Percentiles rank a stretch among this genome's conserved stretches.
phyloP scores from a whole-genome alignment of 2,329 filamentous ascomycete species.

The Neonectria coccinea region DNA sequence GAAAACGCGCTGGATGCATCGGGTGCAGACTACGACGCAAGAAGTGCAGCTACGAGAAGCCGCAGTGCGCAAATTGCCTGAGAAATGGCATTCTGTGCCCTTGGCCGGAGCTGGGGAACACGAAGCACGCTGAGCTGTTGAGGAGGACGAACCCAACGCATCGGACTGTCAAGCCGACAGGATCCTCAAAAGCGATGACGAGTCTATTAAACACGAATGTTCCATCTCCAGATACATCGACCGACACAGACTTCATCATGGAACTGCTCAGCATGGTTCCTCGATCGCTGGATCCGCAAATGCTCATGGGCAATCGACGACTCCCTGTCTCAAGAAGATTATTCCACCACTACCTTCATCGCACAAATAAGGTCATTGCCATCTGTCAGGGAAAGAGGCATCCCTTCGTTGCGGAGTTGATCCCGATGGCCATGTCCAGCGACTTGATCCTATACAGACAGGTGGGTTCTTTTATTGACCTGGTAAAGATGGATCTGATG shows the following conservation, averaged over 20 bases:
- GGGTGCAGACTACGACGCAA: conserved; percentile 16
- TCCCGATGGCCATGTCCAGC: conserved; percentile 14
- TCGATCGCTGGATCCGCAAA: conserved; percentile 7
- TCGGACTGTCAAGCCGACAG: neutral
- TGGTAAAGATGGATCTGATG: too few species aligned
- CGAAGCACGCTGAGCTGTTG: conserved; percentile 6
- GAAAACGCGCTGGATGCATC: conserved; percentile 8
- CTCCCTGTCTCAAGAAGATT: conserved; percentile 1
- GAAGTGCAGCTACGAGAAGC: conserved; percentile 12
- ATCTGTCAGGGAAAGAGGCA: conserved; percentile 8
- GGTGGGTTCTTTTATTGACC: too few species aligned
- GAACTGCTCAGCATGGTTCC: neutral
- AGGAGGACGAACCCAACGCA: conserved; percentile 16
- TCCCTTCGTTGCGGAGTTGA: conserved; percentile 5
- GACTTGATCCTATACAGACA: neutral
- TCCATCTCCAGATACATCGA: neutral
- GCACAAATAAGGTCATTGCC: conserved; percentile 20
- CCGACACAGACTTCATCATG: neutral
- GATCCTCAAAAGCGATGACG: neutral
- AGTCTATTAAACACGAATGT: neutral
- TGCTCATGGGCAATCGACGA: conserved; percentile 1
- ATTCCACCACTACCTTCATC: conserved; percentile 15
- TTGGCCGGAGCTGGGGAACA: conserved; percentile 17
- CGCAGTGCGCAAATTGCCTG: conserved; percentile 16
- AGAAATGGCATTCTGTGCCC: conserved; percentile 17